Conservation (phyloP, 768 basidiomycete species). For the Mycena maculata region DNA sequence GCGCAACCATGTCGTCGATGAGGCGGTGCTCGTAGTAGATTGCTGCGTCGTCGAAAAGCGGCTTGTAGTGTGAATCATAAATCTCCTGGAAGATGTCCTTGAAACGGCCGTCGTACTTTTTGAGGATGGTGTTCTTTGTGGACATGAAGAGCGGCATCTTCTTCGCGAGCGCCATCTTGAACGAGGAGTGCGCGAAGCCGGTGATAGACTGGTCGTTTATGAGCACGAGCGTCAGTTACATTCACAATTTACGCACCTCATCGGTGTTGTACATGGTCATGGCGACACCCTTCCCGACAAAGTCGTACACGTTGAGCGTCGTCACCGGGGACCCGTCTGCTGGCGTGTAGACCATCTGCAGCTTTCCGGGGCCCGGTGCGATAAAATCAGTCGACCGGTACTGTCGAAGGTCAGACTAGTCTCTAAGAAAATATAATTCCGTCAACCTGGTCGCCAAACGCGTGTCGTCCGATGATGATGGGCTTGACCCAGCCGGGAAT, state of each 20-base stretch:
- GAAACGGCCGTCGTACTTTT: conserved; percentile 98
- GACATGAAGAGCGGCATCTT: conserved; percentile 94
- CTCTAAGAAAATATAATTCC: conserved; percentile 21
- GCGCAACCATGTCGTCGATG: conserved; percentile 98
- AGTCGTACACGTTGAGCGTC: conserved; percentile 89
- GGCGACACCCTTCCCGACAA: conserved; percentile 92
- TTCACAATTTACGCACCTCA: conserved; percentile 64
- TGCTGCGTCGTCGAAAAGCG: conserved; percentile 72
- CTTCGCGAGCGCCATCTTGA: conserved; percentile 93
- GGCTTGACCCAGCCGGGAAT: conserved; percentile 98
- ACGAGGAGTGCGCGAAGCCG: conserved; percentile 96
- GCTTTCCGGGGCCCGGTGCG: conserved; percentile 91
- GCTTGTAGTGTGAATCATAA: conserved; percentile 85
- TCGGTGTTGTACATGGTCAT: conserved; percentile 99
- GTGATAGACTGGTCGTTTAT: conserved; percentile 73
- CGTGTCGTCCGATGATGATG: conserved; percentile 96
- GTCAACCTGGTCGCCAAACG: conserved; percentile 91
- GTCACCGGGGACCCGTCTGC: conserved; percentile 75
- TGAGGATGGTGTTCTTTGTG: conserved; percentile 97
- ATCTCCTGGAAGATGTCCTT: conserved; percentile 99
- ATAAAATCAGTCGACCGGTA: conserved; percentile 96
- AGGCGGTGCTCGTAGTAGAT: conserved; percentile 97
- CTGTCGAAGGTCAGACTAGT: conserved; percentile 46
- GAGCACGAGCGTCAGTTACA: not conserved
- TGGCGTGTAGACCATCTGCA: conserved; percentile 92